A percentile compares a stretch with the other conserved stretches of the same genome.
These are phyloP conservation scores for Keithomyces neogunnii DNA, from an alignment of 2,329 filamentous ascomycete genomes.

Conservation along the genomic window DNA sequence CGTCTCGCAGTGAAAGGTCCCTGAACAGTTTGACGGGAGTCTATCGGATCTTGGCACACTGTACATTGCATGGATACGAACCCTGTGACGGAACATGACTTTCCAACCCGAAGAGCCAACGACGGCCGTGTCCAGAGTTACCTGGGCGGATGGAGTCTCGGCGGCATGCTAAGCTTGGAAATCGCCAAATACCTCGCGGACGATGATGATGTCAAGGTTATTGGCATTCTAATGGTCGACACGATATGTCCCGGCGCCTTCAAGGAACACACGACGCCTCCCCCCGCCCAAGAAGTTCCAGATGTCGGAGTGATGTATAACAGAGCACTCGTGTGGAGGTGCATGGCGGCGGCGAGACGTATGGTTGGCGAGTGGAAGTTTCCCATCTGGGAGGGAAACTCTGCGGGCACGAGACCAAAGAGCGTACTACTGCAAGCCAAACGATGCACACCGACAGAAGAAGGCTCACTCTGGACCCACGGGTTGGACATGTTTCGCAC, in stretches of 20 bases:
- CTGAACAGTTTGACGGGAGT: conserved; percentile 39
- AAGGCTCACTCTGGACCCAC: conserved; percentile 12
- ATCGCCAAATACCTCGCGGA: conserved; percentile 34
- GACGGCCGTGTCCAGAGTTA: conserved; percentile 30
- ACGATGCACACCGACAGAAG: conserved; percentile 27
- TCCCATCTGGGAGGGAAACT: conserved; percentile 26
- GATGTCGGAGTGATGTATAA: conserved; percentile 25
- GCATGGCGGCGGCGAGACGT: conserved; percentile 32
- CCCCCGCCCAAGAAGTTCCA: conserved; percentile 10
- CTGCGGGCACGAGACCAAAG: conserved; percentile 24
- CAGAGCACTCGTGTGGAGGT: conserved; percentile 24
- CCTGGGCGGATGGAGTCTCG: conserved; percentile 48
- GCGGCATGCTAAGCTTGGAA: conserved; percentile 43
- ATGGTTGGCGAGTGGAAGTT: conserved; percentile 33
- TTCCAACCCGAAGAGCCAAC: conserved; percentile 17
- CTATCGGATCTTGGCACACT: conserved; percentile 44
- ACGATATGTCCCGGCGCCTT: conserved; percentile 30
- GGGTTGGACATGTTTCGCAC: conserved; percentile 35
- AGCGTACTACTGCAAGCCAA: conserved; percentile 37
- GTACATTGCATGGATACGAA: conserved; percentile 38
- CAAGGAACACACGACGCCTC: background rate
- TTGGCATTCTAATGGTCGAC: conserved; percentile 46
- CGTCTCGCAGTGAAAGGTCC: conserved; percentile 36
- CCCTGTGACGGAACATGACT: conserved; percentile 21
- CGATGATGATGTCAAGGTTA: conserved; percentile 28